Conservation (phyloP, 2,329 filamentous ascomycete genomes). For the Botrytis medusae region DNA sequence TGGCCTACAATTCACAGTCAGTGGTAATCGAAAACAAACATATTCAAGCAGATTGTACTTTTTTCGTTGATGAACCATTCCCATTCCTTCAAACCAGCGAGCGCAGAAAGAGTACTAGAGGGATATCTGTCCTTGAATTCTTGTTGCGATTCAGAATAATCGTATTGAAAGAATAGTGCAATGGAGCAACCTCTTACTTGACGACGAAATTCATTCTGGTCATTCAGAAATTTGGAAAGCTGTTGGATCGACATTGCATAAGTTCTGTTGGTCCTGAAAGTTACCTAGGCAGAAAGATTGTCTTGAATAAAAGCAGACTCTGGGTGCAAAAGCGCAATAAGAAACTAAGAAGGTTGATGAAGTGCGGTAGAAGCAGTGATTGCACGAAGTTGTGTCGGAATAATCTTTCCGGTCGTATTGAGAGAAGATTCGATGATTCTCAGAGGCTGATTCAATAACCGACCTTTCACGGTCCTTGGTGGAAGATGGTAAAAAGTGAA, state of each 20-base stretch:
- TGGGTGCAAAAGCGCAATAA: neutral
- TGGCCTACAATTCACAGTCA: neutral
- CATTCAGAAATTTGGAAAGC: neutral
- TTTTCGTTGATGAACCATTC: conserved; percentile 15
- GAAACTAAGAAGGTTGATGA: neutral
- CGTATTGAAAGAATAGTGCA: conserved; percentile 8
- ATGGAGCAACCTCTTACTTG: neutral
- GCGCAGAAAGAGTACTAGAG: neutral
- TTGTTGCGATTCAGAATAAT: conserved; percentile 9
- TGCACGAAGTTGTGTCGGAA: neutral
- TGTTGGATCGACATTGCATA: conserved; percentile 9
- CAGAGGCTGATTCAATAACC: neutral
- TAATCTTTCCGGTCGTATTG: neutral
- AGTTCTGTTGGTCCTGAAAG: neutral
- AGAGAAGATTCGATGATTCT: neutral
- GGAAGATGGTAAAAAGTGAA: neutral
- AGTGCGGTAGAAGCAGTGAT: neutral
- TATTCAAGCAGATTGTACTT: neutral
- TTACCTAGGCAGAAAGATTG: neutral
- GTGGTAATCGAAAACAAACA: neutral
- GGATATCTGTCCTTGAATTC: neutral
- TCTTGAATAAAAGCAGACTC: neutral
- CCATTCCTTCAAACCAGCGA: neutral
- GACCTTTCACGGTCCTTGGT: neutral
- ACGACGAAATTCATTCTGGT: neutral